Conservation (phyloP, 139 green algal genomes). For the Spirogloea muscicola region DNA sequence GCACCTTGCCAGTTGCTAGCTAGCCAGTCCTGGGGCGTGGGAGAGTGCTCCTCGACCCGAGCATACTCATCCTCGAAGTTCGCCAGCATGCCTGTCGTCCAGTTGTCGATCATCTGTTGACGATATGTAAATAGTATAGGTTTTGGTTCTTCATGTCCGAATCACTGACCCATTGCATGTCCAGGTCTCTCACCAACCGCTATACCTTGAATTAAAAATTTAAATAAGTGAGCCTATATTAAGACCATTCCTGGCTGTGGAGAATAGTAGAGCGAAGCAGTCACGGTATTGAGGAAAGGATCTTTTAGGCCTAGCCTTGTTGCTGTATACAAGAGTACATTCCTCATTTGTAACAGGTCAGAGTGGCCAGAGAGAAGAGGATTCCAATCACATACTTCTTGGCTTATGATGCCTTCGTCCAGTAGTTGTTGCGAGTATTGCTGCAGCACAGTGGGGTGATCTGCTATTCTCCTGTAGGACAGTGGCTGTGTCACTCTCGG, state of each 20-base stretch:
- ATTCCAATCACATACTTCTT: constrained; percentile 51
- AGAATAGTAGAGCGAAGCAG: neutral
- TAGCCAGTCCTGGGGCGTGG: constrained; percentile 76
- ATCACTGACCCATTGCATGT: too few relatives aligned
- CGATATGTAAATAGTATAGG: too few relatives aligned
- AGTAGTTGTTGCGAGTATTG: constrained; percentile 75
- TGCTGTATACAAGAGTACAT: neutral
- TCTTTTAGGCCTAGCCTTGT: constrained; percentile 3
- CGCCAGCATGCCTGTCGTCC: neutral
- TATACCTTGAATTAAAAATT: too few relatives aligned
- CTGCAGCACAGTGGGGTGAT: constrained; percentile 64
- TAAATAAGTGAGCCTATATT: too few relatives aligned
- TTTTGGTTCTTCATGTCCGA: too few relatives aligned
- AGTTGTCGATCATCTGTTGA: constrained; percentile 11
- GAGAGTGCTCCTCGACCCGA: constrained; percentile 68
- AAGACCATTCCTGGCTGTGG: neutral
- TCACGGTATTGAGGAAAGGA: neutral
- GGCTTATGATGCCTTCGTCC: constrained; percentile 59
- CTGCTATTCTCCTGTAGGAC: constrained; percentile 73
- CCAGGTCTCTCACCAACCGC: too few relatives aligned
- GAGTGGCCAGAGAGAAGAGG: neutral
- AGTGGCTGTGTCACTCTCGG: constrained; percentile 95
- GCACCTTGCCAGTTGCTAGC: constrained; percentile 76
- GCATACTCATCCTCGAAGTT: constrained; percentile 75
- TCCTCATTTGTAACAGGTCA: neutral